Percentiles rank a stretch among this genome's conserved stretches.
phyloP scores from a whole-genome alignment of 1,139 yeast species.

The Kodamaea sp. region DNA sequence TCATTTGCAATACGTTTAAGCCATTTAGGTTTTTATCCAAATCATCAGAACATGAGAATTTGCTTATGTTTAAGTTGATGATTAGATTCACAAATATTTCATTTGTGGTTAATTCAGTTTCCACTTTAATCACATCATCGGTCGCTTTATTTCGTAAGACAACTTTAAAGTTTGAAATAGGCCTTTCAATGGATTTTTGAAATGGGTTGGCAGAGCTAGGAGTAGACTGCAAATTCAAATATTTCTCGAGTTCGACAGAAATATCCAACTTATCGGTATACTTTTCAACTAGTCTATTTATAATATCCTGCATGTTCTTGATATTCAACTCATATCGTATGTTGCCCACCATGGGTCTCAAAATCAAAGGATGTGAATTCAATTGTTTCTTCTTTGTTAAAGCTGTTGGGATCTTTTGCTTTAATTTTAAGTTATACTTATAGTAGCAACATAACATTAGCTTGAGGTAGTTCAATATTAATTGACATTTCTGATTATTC shows the following conservation, averaged over 20 bases:
- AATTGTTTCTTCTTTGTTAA: slow-evolving; percentile 53
- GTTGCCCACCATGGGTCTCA: slow-evolving; percentile 70
- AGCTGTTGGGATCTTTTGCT: slow-evolving; percentile 49
- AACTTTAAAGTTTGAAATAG: slow-evolving; percentile 29
- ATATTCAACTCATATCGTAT: slow-evolving; percentile 61
- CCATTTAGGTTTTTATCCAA: slow-evolving; percentile 36
- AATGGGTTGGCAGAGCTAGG: slow-evolving; percentile 34
- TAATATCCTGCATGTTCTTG: slow-evolving; percentile 40
- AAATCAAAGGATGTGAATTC: slow-evolving; percentile 51
- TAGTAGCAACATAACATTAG: slow-evolving; percentile 64
- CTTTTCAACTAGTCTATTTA: slow-evolving; percentile 31
- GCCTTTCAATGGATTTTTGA: slow-evolving; percentile 41
- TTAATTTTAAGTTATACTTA: slow-evolving; percentile 48
- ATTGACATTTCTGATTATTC: slow-evolving; percentile 50
- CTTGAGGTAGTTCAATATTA: slow-evolving; percentile 53
- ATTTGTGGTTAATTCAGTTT: slow-evolving; percentile 38
- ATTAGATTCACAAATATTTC: slow-evolving; percentile 45
- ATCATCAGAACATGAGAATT: slow-evolving; percentile 31
- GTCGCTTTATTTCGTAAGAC: slow-evolving; percentile 13
- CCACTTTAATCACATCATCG: slow-evolving; percentile 25
- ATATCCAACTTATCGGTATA: slow-evolving; percentile 21
- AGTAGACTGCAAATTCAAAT: slow-evolving; percentile 22
- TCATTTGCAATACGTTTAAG: slow-evolving; percentile 42
- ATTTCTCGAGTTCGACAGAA: slow-evolving; percentile 25
- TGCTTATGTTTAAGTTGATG: slow-evolving; percentile 32